A percentile compares a stretch with the other conserved stretches of the same genome.
phyloP scores from a whole-genome alignment of 2,329 filamentous ascomycete species.

The Fusarium heterosporum region DNA sequence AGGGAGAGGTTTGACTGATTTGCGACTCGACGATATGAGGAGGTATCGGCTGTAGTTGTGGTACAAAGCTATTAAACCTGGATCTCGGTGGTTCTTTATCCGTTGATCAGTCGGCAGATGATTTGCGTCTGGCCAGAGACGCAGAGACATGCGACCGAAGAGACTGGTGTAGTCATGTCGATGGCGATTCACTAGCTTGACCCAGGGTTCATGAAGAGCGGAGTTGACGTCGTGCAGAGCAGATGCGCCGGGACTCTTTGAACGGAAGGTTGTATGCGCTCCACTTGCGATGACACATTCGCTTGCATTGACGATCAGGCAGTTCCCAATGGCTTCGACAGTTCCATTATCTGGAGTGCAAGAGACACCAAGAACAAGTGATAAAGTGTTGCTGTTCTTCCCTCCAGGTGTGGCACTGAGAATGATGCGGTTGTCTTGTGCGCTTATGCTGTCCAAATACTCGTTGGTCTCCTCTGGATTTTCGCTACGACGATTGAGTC shows the following conservation, averaged over 20 bases:
- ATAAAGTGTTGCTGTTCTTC: conserved; percentile 34
- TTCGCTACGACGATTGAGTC: conserved; percentile 42
- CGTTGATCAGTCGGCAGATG: conserved; percentile 41
- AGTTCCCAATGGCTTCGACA: conserved; percentile 35
- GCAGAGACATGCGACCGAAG: conserved; percentile 31
- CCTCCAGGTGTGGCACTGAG: conserved; percentile 42
- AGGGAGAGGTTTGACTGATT: conserved; percentile 43
- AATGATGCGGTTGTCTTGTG: conserved; percentile 27
- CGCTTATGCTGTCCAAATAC: conserved; percentile 41
- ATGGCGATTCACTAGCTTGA: conserved; percentile 19
- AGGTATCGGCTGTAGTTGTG: conserved; percentile 52
- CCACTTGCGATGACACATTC: conserved; percentile 38
- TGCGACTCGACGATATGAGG: conserved; percentile 46
- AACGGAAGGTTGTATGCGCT: conserved; percentile 43
- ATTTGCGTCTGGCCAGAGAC: conserved; percentile 39
- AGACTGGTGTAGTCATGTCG: conserved; percentile 36
- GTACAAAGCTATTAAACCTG: conserved; percentile 45
- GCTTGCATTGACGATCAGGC: conserved; percentile 15
- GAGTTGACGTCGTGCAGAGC: conserved; percentile 43
- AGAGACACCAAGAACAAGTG: conserved; percentile 27
- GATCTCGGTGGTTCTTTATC: conserved; percentile 35
- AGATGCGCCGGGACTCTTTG: conserved; percentile 25
- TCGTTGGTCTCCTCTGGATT: conserved; percentile 45
- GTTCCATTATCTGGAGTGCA: conserved; percentile 5
- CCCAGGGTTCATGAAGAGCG: conserved; percentile 38